Evolutionary conservation across 192 early-diverging fungal genomes (phyloP).

Genomic region (Coemansia sp.): DNA sequence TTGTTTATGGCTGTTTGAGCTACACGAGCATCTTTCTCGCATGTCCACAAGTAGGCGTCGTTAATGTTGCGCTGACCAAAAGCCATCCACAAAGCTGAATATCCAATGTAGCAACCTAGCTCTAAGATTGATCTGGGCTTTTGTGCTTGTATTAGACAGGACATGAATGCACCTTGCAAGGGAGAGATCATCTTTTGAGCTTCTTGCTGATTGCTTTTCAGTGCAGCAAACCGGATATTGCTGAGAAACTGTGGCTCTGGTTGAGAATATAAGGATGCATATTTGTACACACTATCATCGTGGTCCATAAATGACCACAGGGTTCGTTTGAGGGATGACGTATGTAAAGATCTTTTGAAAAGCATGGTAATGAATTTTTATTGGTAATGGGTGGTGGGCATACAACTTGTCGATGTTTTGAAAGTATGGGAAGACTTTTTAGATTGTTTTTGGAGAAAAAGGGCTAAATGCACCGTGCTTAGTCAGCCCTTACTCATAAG

Average conservation of each 20-base stretch:
- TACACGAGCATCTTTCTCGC: slow-evolving; percentile 37
- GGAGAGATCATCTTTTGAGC: slow-evolving; percentile 50
- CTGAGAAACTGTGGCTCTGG: slow-evolving; percentile 19
- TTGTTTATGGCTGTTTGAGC: slow-evolving; percentile 35
- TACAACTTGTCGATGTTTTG: too few species aligned
- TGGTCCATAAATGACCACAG: slow-evolving; percentile 31
- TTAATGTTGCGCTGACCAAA: slow-evolving; percentile 44
- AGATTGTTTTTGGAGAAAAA: too few species aligned
- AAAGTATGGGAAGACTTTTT: too few species aligned
- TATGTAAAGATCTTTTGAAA: slow-evolving; percentile 1
- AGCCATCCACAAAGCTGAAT: slow-evolving; percentile 63
- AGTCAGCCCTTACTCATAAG: too few species aligned
- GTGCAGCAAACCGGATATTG: slow-evolving; percentile 15
- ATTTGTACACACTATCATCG: slow-evolving; percentile 16
- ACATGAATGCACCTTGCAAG: slow-evolving; percentile 39
- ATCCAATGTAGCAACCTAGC: slow-evolving; percentile 68
- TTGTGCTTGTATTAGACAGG: slow-evolving; percentile 26
- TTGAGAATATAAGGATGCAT: slow-evolving; percentile 14
- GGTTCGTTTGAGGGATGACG: background rate
- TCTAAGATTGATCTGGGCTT: slow-evolving; percentile 56
- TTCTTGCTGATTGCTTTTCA: slow-evolving; percentile 6
- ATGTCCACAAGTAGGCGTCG: slow-evolving; percentile 22
- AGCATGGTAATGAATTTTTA: too few species aligned
- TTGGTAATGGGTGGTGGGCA: too few species aligned
- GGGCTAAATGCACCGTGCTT: too few species aligned